Evolutionary conservation across 1,284 basidiomycete genomes (phyloP), one percentile per base, ranked within the genome.

Genomic region (Termitomyces sp.): DNA sequence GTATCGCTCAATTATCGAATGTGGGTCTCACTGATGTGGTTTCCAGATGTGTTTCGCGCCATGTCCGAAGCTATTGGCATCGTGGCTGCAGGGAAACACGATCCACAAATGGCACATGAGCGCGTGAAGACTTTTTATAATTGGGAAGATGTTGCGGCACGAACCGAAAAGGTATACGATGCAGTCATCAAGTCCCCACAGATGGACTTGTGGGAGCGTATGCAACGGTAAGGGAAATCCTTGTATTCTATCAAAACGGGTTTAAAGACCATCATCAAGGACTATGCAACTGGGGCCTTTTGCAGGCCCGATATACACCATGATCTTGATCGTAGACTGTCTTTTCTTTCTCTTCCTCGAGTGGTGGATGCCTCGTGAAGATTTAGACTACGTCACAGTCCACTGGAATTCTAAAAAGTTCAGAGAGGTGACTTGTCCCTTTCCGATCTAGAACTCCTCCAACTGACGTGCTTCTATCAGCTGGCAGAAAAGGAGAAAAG

Each of bases 81-180:
- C 50, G 80, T 98, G 2, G 69, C 78, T 1, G 67, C 72, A 0
- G 87, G 89, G 0, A 70, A 74, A 44, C 93, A 97, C 64, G 86
- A 96, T 62, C 90, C 93, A 0, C 57, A 79, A 6, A 68, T 67
- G n/a, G 92, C 93, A 0, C 94, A 97, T 62, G 78, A 81, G 16
- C 82, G 84, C 41, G 79, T 97, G 46, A 81, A 79, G 57, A 75
- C 72, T 3, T 94, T 98, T 72, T 99, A 99, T 68, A 83, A 85
- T 50, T 99, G 96, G 96, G 70, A 71, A 0, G 75, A 86, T n/a
- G 84, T 97, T 11, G 80, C 93, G 0, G 74, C 73, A 43, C 79
- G 95, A 10, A 93, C 93, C 1, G 93, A 97, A 64, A 68, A 64
- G 0, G 94, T 99, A 0, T 99, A 99, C 64, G 68, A 76, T 1